Conservation (phyloP, 257 asterid species). For the Orobanche coerulescens region DNA sequence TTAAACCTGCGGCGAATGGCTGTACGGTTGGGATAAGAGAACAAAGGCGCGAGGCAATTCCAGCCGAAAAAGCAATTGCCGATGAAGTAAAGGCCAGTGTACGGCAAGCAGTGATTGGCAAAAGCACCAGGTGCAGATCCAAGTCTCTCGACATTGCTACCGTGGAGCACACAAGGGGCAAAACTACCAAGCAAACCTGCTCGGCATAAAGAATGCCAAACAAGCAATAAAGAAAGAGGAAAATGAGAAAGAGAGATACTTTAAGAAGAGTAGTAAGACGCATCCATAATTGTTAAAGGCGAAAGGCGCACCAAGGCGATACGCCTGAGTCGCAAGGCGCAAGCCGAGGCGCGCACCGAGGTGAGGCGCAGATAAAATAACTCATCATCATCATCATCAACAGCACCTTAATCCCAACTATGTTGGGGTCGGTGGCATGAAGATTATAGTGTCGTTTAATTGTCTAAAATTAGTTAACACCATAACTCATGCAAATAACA, state of each 20-base stretch:
- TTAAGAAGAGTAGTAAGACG: too few relatives aligned
- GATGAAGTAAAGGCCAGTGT: conserved; percentile 58
- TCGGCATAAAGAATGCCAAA: conserved; percentile 10
- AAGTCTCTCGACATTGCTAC: conserved; percentile 74
- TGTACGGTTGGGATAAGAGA: conserved; percentile 59
- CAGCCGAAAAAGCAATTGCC: conserved; percentile 62
- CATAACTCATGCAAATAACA: too few relatives aligned
- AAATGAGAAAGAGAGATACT: background rate
- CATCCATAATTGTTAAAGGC: too few relatives aligned
- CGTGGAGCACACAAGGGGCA: conserved; percentile 81
- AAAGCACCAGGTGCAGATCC: conserved; percentile 45
- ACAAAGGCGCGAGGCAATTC: conserved; percentile 75
- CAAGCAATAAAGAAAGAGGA: background rate
- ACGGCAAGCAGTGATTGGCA: conserved; percentile 65
- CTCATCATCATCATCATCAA: too few relatives aligned
- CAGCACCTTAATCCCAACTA: too few relatives aligned
- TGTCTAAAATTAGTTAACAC: too few relatives aligned
- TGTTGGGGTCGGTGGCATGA: too few relatives aligned
- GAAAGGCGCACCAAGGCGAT: too few relatives aligned
- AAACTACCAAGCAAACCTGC: conserved; percentile 68
- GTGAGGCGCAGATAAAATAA: too few relatives aligned
- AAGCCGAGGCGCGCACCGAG: too few relatives aligned
- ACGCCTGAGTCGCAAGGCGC: too few relatives aligned
- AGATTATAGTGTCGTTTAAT: too few relatives aligned
- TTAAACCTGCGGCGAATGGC: conserved; percentile 68